Conservation (phyloP, 192 early-diverging fungal species). For the Oehlia diaphana region DNA sequence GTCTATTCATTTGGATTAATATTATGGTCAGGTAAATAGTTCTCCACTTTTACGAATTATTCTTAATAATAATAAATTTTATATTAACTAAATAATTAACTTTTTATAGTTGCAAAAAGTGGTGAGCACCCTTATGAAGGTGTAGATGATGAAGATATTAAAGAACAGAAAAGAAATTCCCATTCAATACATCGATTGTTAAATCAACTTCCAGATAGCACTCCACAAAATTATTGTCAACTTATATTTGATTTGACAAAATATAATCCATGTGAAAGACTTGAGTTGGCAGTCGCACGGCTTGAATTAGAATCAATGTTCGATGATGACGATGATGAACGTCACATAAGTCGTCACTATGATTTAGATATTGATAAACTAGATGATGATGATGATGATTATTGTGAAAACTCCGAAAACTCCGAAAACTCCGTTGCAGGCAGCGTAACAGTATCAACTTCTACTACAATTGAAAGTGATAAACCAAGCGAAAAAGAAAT, state of each 20-base stretch:
- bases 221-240: not conserved
- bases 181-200: not conserved
- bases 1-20: constrained; percentile 28
- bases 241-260: constrained; percentile 17
- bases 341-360: too few species aligned
- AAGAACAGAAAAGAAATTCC: constrained; percentile 5
- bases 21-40: constrained; percentile 22
- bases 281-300: not conserved
- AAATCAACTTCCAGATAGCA: not conserved
- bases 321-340: constrained; percentile 20
- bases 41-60: not conserved
- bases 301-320: constrained; percentile 22
- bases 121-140: constrained; percentile 25
- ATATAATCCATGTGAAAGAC: constrained; percentile 7
- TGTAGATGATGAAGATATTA: constrained; percentile 20
- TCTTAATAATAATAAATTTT: not conserved
- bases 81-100: not conserved
- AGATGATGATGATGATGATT: not conserved
- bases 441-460: not conserved
- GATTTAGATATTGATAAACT: not conserved
- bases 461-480: not conserved
- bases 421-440: not conserved
- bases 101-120: constrained; percentile 12
- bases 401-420: not conserved
- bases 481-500: not conserved